Conservation (phyloP, 345 rosid species). For the Eucalyptus urophylla region DNA sequence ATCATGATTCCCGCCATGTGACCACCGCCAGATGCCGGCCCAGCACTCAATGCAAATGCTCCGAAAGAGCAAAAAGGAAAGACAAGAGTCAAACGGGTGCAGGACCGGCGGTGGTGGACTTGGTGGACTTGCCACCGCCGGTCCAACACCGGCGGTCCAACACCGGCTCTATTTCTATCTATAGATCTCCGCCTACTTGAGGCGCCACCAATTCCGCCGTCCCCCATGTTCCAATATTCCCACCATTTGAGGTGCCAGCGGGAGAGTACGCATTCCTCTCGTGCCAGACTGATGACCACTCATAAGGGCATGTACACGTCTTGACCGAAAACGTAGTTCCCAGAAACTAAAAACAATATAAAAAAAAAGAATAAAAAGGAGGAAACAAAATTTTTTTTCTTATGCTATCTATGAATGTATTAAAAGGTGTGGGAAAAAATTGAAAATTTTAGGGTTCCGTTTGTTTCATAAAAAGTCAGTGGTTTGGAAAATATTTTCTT, state of each 20-base stretch:
- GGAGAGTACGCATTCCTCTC: background rate
- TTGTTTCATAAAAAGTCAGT: accelerated
- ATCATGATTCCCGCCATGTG: too few species aligned
- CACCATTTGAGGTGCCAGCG: background rate
- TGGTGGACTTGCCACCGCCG: background rate
- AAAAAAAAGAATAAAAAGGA: background rate
- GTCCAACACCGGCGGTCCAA: background rate
- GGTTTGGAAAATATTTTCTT: background rate
- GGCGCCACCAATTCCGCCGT: background rate
- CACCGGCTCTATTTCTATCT: background rate
- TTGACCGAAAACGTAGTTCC: background rate
- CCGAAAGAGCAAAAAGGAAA: too few species aligned
- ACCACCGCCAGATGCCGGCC: slow-evolving; percentile 25
- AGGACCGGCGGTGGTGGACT: background rate
- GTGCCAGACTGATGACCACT: background rate
- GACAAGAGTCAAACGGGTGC: too few species aligned
- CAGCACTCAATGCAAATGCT: background rate
- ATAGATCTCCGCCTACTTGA: background rate
- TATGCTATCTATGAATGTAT: background rate
- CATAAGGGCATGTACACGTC: background rate
- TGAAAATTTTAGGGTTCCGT: accelerated
- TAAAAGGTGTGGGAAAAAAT: background rate
- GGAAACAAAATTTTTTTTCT: background rate
- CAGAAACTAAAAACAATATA: background rate
- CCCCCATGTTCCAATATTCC: background rate